phyloP scores from a whole-genome alignment of 2,329 filamentous ascomycete species.

The Emergomyces pasteurianus region DNA sequence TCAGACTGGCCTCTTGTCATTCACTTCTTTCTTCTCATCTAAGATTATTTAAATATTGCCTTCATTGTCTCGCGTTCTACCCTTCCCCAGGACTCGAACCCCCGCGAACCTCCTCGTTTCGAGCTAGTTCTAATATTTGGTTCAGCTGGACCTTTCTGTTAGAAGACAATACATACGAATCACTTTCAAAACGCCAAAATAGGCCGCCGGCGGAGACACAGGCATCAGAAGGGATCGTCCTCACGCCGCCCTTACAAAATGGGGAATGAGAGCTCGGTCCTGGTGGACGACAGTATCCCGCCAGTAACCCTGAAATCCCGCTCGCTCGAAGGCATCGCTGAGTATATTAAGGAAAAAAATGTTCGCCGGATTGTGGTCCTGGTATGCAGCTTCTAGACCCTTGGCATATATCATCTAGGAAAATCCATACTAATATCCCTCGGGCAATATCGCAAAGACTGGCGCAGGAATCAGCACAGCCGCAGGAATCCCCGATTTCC shows the following conservation, averaged over 20 bases:
- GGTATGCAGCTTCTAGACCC: slow-evolving; percentile 30
- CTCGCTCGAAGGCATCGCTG: slow-evolving; percentile 62
- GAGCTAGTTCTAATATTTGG: background rate
- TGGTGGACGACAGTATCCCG: slow-evolving; percentile 51
- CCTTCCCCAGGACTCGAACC: background rate
- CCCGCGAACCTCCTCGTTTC: background rate
- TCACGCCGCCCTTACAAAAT: slow-evolving; percentile 38
- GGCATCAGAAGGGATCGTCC: slow-evolving; percentile 12
- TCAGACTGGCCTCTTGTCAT: background rate
- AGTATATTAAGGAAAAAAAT: slow-evolving; percentile 60
- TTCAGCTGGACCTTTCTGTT: background rate
- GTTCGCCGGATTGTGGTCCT: slow-evolving; percentile 69
- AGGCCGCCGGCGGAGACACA: slow-evolving; percentile 15
- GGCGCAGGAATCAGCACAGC: slow-evolving; percentile 65
- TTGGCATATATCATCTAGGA: background rate
- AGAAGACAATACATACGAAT: background rate
- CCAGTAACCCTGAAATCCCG: slow-evolving; percentile 57
- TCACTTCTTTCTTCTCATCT: background rate
- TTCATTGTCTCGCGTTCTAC: background rate
- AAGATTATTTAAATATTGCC: too few relatives aligned
- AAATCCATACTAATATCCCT: background rate
- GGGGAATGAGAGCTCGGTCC: slow-evolving; percentile 71
- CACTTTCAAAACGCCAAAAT: slow-evolving; percentile 9
- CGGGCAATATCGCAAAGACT: slow-evolving; percentile 36
- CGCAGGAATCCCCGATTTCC: slow-evolving; percentile 77